Base-by-base conservation (phyloP, 2,329 filamentous ascomycete species). In the Fusarium sp. region DNA sequence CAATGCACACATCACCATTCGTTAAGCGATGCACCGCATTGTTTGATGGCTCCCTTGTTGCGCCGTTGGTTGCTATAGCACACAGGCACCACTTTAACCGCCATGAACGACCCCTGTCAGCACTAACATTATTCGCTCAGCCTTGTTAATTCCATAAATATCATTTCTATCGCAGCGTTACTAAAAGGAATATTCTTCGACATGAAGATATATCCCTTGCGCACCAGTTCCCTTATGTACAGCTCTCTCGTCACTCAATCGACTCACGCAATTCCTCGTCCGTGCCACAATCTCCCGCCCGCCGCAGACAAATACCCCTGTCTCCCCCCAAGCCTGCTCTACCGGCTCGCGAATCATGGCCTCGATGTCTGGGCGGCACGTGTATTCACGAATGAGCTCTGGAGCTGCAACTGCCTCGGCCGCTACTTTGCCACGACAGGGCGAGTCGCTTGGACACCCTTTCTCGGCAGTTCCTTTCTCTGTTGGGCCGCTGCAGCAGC, bases 211-310 rank as follows among this genome's bases (percentile, higher is more conserved):
- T 40, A 90, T 89, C 0, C 87, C 87, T 72, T 90, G 87, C 0
- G 87, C 87, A 1, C 86, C 87, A 0, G 86, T 89, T 7, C 87
- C 87, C 74, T 90, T 90, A 72, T 89, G 87, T 22, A 89, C 87
- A 1, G 84, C 87, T 40, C 87, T 78, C 76, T 89, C 87, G 69
- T 90, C 87, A 53, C 86, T 87, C 62, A 89, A 64, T 30, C 76
- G 78, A 3, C 84, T 83, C 4, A 89, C 86, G 57, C 80, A 83
- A 67, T 87, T 89, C 57, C 87, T 79, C 15, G 86, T 83, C 45
- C 78, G 78, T 4, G 85, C 79, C 3, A 87, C 86, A 24, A 89
- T 76, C 46, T 83, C 83, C 50, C 82, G 82, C 2, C 87, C 87
- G 15, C 86, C 87, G 63, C 87, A 89, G 0, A 88, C 87, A 0